Evolutionary conservation across 768 basidiomycete genomes (phyloP).

Genomic region (Mycena pura): DNA sequence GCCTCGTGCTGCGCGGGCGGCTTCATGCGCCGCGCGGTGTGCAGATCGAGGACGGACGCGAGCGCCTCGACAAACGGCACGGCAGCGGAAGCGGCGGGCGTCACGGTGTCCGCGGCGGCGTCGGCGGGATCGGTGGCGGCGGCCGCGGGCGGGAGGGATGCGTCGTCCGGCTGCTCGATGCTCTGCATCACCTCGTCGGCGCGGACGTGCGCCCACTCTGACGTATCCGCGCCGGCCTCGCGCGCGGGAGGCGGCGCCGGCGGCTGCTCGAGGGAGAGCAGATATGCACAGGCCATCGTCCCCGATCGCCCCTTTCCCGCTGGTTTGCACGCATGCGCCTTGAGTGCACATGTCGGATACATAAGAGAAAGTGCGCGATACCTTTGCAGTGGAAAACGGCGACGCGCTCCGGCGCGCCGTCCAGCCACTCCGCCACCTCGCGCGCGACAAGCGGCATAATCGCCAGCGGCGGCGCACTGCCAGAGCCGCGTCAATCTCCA

Average conservation of each 20-base stretch:
- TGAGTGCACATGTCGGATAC: neutral
- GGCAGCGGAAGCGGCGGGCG: no score
- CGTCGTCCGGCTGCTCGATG: slow-evolving; percentile 47
- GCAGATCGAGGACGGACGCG: slow-evolving; percentile 66
- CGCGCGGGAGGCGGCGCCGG: slow-evolving; percentile 61
- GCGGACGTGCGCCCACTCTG: slow-evolving; percentile 54
- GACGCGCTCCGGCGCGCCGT: slow-evolving; percentile 67
- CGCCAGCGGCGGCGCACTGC: slow-evolving; percentile 79
- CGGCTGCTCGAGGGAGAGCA: slow-evolving; percentile 62
- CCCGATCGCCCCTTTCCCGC: slow-evolving; percentile 88
- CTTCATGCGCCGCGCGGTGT: slow-evolving; percentile 77
- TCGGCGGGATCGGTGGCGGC: neutral
- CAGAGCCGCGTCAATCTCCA: neutral
- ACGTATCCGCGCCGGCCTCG: slow-evolving; percentile 51
- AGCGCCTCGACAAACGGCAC: slow-evolving; percentile 50
- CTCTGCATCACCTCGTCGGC: slow-evolving; percentile 57
- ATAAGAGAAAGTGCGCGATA: slow-evolving; percentile 31
- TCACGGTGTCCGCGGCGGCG: slow-evolving; percentile 28
- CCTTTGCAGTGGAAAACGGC: slow-evolving; percentile 92
- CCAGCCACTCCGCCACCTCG: slow-evolving; percentile 79
- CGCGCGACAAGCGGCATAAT: slow-evolving; percentile 74
- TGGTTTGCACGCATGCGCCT: slow-evolving; percentile 36
- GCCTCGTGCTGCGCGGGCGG: slow-evolving; percentile 34
- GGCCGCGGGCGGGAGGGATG: slow-evolving; percentile 3
- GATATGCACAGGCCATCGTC: slow-evolving; percentile 83